A percentile compares a stretch with the other conserved stretches of the same genome.
Evolutionary conservation across 306 rosid genomes (phyloP).

Genomic region (Quillaja saponaria): DNA sequence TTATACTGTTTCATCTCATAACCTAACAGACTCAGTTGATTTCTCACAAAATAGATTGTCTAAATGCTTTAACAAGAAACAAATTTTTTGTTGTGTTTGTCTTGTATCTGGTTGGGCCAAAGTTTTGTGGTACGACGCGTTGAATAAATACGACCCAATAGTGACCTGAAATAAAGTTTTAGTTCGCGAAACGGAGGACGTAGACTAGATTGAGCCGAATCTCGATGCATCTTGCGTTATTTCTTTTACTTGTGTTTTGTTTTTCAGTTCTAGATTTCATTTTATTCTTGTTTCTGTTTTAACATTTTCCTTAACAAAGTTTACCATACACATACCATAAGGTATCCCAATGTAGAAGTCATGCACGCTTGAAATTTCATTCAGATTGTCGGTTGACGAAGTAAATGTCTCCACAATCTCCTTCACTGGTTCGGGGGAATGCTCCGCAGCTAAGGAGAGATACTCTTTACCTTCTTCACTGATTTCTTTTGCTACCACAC

Average conservation of each 20-base stretch:
- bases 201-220: too few species aligned
- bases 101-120: too few species aligned
- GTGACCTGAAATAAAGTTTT: too few species aligned
- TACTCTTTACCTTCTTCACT: constrained; percentile 76
- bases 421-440: constrained; percentile 77
- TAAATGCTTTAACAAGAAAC: not conserved
- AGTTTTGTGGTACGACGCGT: too few species aligned
- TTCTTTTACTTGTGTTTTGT: too few species aligned
- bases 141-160: too few species aligned
- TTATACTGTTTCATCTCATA: not conserved
- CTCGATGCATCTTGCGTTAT: too few species aligned
- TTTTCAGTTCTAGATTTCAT: too few species aligned
- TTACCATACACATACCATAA: constrained; percentile 62
- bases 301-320: not conserved
- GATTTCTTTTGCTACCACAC: constrained; percentile 60
- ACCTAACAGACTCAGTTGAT: not conserved
- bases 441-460: constrained; percentile 61
- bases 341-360: constrained; percentile 94
- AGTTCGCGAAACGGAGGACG: too few species aligned
- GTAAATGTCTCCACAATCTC: constrained; percentile 76
- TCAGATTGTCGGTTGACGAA: constrained; percentile 58
- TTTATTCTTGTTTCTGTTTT: too few species aligned
- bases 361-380: constrained; percentile 52
- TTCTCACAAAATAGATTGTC: not conserved
- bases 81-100: too few species aligned